A percentile compares a stretch with the other conserved stretches of the same genome.
Conservation (phyloP, 345 rosid genomes). For the Kernera saxatilis region DNA sequence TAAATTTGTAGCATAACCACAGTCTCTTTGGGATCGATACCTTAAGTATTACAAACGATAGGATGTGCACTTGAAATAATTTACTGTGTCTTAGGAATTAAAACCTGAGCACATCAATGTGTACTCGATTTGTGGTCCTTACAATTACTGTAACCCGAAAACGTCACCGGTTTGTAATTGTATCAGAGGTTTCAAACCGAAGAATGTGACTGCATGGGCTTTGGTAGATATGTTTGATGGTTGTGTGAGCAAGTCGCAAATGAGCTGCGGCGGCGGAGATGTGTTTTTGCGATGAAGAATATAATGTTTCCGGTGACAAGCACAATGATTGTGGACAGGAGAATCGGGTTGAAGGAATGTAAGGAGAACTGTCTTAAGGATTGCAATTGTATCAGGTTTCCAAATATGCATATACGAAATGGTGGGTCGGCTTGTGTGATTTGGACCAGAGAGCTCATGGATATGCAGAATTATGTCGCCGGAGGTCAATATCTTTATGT, state of each 20-base stretch:
- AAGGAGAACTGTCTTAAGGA: slow-evolving; percentile 26
- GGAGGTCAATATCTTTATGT: slow-evolving; percentile 63
- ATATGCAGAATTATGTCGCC: slow-evolving; percentile 17
- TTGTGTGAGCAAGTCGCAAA: slow-evolving; percentile 44
- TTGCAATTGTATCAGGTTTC: slow-evolving; percentile 42
- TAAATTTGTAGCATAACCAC: no score
- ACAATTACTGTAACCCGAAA: slow-evolving; percentile 56
- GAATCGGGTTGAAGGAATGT: slow-evolving; percentile 30
- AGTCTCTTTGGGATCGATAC: no score
- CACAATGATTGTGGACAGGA: slow-evolving; percentile 31
- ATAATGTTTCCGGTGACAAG: slow-evolving; percentile 59
- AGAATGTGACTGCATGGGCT: slow-evolving; percentile 43
- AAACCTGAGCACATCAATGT: no score
- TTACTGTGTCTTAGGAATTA: no score
- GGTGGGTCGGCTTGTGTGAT: slow-evolving; percentile 43
- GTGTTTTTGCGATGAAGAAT: slow-evolving; percentile 42
- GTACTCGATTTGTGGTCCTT: slow-evolving; percentile 48
- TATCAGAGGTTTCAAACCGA: slow-evolving; percentile 53
- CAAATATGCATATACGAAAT: slow-evolving; percentile 26
- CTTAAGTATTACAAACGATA: no score
- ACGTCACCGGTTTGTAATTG: slow-evolving; percentile 63
- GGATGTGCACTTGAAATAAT: no score
- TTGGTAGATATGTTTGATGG: slow-evolving; percentile 38
- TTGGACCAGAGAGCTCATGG: slow-evolving; percentile 41
- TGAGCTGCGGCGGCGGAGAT: slow-evolving; percentile 44